Percentiles rank a stretch among this genome's conserved stretches.
Conservation (phyloP, 495 filamentous ascomycete genomes). For the Penicillium ochrochloron region DNA sequence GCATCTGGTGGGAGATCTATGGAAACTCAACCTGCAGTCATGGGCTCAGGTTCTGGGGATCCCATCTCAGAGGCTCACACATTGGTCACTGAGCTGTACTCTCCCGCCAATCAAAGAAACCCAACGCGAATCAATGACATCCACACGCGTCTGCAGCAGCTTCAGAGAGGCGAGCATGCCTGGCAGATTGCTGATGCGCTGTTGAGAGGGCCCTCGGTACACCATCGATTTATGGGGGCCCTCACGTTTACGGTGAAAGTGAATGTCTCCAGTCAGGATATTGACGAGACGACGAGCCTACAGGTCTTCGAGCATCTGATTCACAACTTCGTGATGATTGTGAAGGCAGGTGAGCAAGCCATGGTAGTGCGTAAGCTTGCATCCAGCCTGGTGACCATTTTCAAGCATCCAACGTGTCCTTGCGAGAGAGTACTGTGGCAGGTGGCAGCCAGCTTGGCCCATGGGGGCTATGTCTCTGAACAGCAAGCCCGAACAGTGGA, state of each 20-base stretch:
- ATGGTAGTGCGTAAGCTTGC: conserved; percentile 84
- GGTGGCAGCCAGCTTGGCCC: conserved; percentile 63
- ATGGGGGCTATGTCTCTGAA: conserved; percentile 55
- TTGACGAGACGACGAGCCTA: conserved; percentile 63
- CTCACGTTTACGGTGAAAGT: conserved; percentile 92
- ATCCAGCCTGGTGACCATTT: conserved; percentile 78
- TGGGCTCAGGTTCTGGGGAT: conserved; percentile 15
- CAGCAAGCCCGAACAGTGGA: conserved; percentile 54
- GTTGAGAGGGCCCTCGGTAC: conserved; percentile 60
- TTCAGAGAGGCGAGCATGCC: conserved; percentile 78
- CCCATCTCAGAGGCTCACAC: conserved; percentile 27
- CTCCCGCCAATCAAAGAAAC: conserved; percentile 60
- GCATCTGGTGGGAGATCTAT: neutral
- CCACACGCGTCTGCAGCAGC: conserved; percentile 72
- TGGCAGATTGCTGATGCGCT: conserved; percentile 85
- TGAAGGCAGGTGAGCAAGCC: conserved; percentile 59
- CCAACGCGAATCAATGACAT: conserved; percentile 64
- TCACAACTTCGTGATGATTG: conserved; percentile 64
- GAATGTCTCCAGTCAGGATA: conserved; percentile 57
- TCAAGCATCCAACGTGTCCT: conserved; percentile 67
- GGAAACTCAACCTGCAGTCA: neutral
- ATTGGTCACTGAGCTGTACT: conserved; percentile 64
- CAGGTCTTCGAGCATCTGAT: conserved; percentile 73
- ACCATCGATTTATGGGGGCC: conserved; percentile 91
- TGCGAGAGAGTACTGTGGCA: conserved; percentile 75